These are phyloP conservation scores for Litsea cubeba DNA, from an alignment of 164 flowering plant genomes.

Conservation along the genomic window DNA sequence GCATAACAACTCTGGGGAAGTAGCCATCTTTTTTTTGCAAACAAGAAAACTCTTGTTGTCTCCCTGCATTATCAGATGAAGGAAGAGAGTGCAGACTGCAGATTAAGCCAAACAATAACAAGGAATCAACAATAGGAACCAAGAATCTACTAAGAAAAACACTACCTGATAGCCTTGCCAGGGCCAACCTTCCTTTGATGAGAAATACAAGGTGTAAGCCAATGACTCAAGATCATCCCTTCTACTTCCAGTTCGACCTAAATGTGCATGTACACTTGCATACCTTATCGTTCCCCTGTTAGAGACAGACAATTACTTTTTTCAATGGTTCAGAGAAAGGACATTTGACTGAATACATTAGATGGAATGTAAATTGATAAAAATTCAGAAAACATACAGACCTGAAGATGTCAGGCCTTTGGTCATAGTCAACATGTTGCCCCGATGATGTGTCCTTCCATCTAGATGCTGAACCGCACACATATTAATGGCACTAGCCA, in stretches of 20 bases:
- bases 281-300: conserved; percentile 82
- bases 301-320: conserved; percentile 6
- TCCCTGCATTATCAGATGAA: conserved; percentile 41
- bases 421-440: conserved; percentile 86
- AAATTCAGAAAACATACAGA: conserved; percentile 19
- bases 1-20: conserved; percentile 77
- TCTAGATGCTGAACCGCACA: conserved; percentile 59
- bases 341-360: neutral
- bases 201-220: conserved; percentile 81
- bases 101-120: neutral
- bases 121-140: conserved; percentile 4
- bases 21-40: conserved; percentile 82
- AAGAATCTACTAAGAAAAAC: conserved; percentile 1
- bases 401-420: conserved; percentile 91
- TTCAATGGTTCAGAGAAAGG: too few relatives aligned
- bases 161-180: conserved; percentile 91
- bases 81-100: neutral
- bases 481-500: conserved; percentile 10
- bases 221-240: conserved; percentile 93
- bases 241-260: conserved; percentile 85
- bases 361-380: neutral
- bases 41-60: conserved; percentile 89
- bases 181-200: conserved; percentile 66
- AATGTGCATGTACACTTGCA: conserved; percentile 93
- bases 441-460: conserved; percentile 75